Conservation (phyloP, 2,329 filamentous ascomycete genomes). For the Corynespora cassiicola region DNA sequence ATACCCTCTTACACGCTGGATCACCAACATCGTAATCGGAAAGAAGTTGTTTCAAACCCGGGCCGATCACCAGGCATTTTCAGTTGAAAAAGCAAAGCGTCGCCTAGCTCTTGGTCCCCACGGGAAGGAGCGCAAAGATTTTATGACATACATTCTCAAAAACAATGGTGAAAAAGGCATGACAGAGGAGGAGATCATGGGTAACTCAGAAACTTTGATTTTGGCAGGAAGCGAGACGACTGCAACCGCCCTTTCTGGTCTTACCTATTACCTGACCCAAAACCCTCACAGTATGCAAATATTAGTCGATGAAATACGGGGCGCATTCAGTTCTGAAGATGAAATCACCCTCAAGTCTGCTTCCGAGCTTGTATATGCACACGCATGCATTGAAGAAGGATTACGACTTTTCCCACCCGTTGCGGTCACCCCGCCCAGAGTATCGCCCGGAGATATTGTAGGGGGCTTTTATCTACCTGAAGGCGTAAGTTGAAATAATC, state of each 20-base stretch:
- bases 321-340: slow-evolving; percentile 16
- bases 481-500: slow-evolving; percentile 15
- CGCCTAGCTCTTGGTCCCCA: slow-evolving; percentile 23
- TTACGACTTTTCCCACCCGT: slow-evolving; percentile 36
- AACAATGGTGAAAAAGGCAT: slow-evolving; percentile 26
- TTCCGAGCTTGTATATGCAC: slow-evolving; percentile 32
- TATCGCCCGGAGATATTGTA: slow-evolving; percentile 33
- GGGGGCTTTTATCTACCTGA: slow-evolving; percentile 34
- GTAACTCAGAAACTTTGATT: slow-evolving; percentile 42
- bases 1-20: slow-evolving; percentile 21
- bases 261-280: slow-evolving; percentile 50
- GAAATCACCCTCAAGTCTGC: slow-evolving; percentile 36
- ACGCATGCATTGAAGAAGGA: slow-evolving; percentile 33
- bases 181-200: slow-evolving; percentile 40
- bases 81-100: slow-evolving; percentile 19
- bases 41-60: slow-evolving; percentile 22
- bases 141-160: slow-evolving; percentile 32
- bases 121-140: slow-evolving; percentile 26
- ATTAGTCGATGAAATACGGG: slow-evolving; percentile 29
- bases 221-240: slow-evolving; percentile 56
- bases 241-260: slow-evolving; percentile 51
- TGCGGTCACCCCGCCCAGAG: slow-evolving; percentile 34
- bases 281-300: slow-evolving; percentile 22
- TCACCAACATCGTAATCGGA: slow-evolving; percentile 19
- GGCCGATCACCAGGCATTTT: slow-evolving; percentile 20